Evolutionary conservation across 148 eudicot species (phyloP), one percentile per base, ranked within the genome.

Genomic region (Fagopyrum tataricum): DNA sequence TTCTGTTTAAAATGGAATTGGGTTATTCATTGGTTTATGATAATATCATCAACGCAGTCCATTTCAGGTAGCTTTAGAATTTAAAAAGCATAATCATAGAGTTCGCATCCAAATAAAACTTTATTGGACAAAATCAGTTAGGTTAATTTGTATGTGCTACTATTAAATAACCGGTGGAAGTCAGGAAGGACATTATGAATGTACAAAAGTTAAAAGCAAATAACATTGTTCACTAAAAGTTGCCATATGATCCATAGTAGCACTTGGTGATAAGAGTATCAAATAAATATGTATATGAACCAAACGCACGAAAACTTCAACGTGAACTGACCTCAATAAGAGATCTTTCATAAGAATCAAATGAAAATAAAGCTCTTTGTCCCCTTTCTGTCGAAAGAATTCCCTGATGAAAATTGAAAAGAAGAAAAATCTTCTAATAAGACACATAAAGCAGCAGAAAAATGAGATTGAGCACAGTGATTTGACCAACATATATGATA

Each of bases 311-410:
- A 39, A 37, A 58, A 2, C 31, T 64, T 39, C 15, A 64, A 70
- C 72, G 20, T 51, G 72, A 55, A 79, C 77, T 76, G 56, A 92
- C 97, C 96, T 89, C 91, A 73, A 96, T 80, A 75, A 96, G 87
- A 71, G 97, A 92, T 77, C 91, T 85, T 77, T 92, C 94, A 56
- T 82, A 85, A 26, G 91, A 84, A 84, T 92, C 94, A 82, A 90
- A 84, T 71, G 91, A 84, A 72, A 62, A 67, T 58, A 96, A 76
- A 72, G 90, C 85, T 73, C 84, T 84, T 68, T 84, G 91, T 61
- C 99, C 99, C 76, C 83, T 90, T 77, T 92, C 96, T 52, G 99
- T 96, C 5, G 96, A 88, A 48, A 96, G 91, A 81, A 96, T 84
- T 58, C 99, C 99, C 97, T 95, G 88, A 21, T 46, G 48, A 71